Evolutionary conservation across 2,329 filamentous ascomycete species (phyloP).

Genomic region (Venturia carpophila): DNA sequence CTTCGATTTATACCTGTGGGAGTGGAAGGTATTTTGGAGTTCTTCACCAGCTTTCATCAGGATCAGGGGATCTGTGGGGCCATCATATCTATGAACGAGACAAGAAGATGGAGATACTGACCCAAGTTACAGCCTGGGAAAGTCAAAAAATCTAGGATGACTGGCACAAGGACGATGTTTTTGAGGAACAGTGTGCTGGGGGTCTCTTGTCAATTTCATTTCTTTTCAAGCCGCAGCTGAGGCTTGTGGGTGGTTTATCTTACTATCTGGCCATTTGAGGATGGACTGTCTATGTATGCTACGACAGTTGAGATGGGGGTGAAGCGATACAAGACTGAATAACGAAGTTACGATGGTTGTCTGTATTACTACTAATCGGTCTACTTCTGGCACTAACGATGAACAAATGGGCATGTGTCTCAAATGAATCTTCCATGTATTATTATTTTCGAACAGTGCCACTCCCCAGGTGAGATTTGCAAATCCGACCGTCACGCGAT

Average conservation of each 20-base stretch:
- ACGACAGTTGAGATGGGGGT: not conserved
- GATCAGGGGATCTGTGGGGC: not conserved
- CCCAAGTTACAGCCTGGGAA: not conserved
- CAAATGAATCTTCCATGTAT: too few species aligned
- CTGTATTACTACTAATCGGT: not conserved
- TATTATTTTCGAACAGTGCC: too few species aligned
- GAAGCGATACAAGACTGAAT: not conserved
- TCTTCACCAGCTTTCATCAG: not conserved
- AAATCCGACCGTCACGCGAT: too few species aligned
- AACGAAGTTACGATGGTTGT: not conserved
- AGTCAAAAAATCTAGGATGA: not conserved
- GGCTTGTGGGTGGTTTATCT: not conserved
- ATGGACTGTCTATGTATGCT: not conserved
- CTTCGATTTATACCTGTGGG: not conserved
- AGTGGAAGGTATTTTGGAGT: not conserved
- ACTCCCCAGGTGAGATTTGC: too few species aligned
- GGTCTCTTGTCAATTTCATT: too few species aligned
- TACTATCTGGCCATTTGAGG: too few species aligned
- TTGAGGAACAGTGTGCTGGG: too few species aligned
- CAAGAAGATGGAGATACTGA: not conserved
- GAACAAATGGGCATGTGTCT: too few species aligned
- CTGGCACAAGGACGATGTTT: too few species aligned
- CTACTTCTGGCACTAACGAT: too few species aligned
- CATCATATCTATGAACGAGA: not conserved
- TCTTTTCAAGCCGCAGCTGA: not conserved